Evolutionary conservation across 192 early-diverging fungal species (phyloP).

Genomic region (Backusella liffmaniae): DNA sequence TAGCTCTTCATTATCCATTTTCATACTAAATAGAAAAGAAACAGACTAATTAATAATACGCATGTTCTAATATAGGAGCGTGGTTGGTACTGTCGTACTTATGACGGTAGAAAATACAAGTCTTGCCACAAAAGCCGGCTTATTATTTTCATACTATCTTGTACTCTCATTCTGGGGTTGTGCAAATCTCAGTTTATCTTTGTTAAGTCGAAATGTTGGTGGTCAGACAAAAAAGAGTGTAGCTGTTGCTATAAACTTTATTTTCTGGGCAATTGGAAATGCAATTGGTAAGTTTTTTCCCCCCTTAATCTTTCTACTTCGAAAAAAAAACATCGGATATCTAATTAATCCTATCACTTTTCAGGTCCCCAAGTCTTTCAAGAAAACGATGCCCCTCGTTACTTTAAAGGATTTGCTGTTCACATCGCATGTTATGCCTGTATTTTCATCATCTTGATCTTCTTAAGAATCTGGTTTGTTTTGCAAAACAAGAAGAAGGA

Average conservation of each 20-base stretch:
- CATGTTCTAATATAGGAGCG: slow-evolving; percentile 1
- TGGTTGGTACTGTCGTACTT: slow-evolving; percentile 19
- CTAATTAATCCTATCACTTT: not conserved
- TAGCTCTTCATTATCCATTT: not conserved
- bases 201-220: slow-evolving; percentile 24
- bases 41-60: not conserved
- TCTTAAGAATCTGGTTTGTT: not conserved
- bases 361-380: slow-evolving; percentile 5
- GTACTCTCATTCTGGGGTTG: slow-evolving; percentile 23
- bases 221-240: slow-evolving; percentile 22
- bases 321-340: not conserved
- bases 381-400: slow-evolving; percentile 11
- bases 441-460: not conserved
- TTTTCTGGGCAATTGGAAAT: slow-evolving; percentile 24
- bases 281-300: slow-evolving; percentile 15
- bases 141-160: slow-evolving; percentile 18
- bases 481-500: not conserved
- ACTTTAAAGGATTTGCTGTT: slow-evolving; percentile 16
- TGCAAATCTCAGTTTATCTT: slow-evolving; percentile 15
- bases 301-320: not conserved
- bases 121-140: slow-evolving; percentile 15
- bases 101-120: slow-evolving; percentile 20
- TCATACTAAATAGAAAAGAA: not conserved
- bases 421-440: slow-evolving; percentile 21
- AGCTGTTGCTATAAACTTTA: slow-evolving; percentile 19